Percentiles rank a stretch among this genome's conserved stretches.
Evolutionary conservation across 305 asterid genomes (phyloP).

Genomic region (Solanum chacoense): DNA sequence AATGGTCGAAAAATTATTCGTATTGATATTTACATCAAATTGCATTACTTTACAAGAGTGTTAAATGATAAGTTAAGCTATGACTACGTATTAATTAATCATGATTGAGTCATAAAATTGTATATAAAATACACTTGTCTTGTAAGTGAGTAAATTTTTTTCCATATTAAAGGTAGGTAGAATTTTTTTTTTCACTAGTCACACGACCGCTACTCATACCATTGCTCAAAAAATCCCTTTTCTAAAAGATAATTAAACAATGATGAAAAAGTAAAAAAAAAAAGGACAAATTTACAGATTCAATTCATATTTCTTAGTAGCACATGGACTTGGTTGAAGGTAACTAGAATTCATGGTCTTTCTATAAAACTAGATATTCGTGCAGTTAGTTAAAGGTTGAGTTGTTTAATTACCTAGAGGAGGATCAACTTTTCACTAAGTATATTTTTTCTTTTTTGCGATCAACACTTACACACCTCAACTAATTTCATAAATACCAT

Average conservation of each 20-base stretch:
- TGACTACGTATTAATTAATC: not conserved
- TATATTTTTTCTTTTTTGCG: no score
- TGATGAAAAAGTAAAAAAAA: not conserved
- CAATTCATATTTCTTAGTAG: not conserved
- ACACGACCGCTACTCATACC: not conserved
- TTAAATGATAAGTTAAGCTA: not conserved
- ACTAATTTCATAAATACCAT: no score
- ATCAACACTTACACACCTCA: rapidly evolving
- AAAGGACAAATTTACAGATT: no score
- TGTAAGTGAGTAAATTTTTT: not conserved
- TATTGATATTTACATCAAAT: not conserved
- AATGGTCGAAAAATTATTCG: not conserved
- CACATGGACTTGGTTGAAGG: not conserved
- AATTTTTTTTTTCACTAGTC: no score
- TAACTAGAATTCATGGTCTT: not conserved
- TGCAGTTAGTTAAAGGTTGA: not conserved
- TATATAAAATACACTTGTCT: not conserved
- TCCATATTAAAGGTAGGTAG: not conserved
- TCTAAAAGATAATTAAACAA: not conserved
- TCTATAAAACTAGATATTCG: not conserved
- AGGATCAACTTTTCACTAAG: not conserved
- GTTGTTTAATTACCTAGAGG: not conserved
- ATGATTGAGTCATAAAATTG: not conserved
- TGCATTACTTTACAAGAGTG: not conserved
- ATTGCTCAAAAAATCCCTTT: not conserved